A percentile compares a stretch with the other conserved stretches of the same genome.
phyloP scores from a whole-genome alignment of 768 basidiomycete genomes.

The Pleurotus tuber-regium region DNA sequence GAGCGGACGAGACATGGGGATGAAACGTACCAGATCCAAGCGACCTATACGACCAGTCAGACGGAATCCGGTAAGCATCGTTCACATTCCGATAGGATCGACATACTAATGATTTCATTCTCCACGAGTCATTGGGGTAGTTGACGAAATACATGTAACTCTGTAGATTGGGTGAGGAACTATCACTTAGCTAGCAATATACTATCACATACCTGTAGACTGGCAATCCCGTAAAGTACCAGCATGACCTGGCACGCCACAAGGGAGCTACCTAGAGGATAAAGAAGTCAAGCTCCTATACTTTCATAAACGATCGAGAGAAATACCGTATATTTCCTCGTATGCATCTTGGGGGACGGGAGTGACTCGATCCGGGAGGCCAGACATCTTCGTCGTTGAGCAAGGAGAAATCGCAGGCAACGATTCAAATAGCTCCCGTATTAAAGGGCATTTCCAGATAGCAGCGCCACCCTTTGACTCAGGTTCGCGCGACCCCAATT shows the following conservation, averaged over 20 bases:
- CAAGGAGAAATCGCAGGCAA: not conserved
- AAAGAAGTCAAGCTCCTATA: not conserved
- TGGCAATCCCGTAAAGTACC: slow-evolving; percentile 3
- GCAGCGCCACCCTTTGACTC: too few species aligned
- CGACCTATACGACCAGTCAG: not conserved
- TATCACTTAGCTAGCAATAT: not conserved
- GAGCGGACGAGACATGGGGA: not conserved
- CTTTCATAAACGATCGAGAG: not conserved
- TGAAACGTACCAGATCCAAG: not conserved
- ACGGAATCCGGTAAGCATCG: too few species aligned
- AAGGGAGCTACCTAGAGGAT: not conserved
- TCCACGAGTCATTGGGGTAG: not conserved
- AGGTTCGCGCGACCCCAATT: too few species aligned
- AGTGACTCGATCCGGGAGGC: slow-evolving; percentile 5
- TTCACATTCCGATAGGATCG: too few species aligned
- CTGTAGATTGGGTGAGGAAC: not conserved
- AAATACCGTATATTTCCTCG: slow-evolving; percentile 3
- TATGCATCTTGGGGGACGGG: slow-evolving; percentile 2
- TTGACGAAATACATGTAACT: slow-evolving; percentile 1
- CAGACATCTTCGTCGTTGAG: slow-evolving; percentile 1
- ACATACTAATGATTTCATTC: slow-evolving; percentile 4
- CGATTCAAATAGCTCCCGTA: too few species aligned
- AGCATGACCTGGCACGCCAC: slow-evolving; percentile 3
- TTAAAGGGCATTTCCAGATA: too few species aligned
- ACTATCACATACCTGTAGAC: not conserved